Percentiles rank a stretch among this genome's conserved stretches.
These are phyloP conservation scores for Cryptosporidium muris DNA, from an alignment of 169 alveolate genomes.

Conservation along the genomic window DNA sequence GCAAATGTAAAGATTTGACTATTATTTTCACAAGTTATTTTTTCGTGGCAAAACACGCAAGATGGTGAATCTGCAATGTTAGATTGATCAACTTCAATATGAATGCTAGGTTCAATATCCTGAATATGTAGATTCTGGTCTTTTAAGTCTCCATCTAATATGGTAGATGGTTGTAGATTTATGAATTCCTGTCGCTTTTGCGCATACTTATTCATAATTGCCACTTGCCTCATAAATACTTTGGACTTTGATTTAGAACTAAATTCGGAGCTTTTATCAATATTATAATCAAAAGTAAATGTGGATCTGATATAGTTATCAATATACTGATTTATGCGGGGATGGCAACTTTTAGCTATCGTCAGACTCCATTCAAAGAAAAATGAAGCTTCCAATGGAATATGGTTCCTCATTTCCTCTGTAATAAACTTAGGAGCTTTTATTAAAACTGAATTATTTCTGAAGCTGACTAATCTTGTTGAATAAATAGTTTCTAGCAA, in stretches of 20 bases:
- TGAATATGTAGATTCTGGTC: background rate
- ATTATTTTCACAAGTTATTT: background rate
- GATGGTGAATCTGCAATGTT: background rate
- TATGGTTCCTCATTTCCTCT: background rate
- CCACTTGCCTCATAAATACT: slow-evolving; percentile 1
- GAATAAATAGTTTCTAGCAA: slow-evolving; percentile 35
- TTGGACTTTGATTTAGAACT: background rate
- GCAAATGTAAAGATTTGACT: slow-evolving; percentile 20
- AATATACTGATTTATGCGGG: slow-evolving; percentile 10
- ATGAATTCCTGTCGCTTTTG: slow-evolving; percentile 17
- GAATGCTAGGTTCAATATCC: background rate
- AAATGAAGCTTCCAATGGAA: slow-evolving; percentile 38
- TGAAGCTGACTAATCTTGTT: background rate
- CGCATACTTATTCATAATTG: slow-evolving; percentile 15
- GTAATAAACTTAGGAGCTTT: background rate
- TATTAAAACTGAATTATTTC: background rate
- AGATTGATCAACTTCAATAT: background rate
- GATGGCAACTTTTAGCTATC: slow-evolving; percentile 17
- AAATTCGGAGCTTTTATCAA: background rate
- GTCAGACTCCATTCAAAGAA: slow-evolving; percentile 60
- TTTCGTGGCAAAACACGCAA: slow-evolving; percentile 65
- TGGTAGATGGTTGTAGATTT: background rate
- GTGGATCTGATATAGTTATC: background rate
- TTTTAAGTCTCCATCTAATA: background rate
- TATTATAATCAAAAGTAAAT: background rate